These are phyloP conservation scores for Penicillium arizonense DNA, from an alignment of 495 filamentous ascomycete species.

Conservation along the genomic window DNA sequence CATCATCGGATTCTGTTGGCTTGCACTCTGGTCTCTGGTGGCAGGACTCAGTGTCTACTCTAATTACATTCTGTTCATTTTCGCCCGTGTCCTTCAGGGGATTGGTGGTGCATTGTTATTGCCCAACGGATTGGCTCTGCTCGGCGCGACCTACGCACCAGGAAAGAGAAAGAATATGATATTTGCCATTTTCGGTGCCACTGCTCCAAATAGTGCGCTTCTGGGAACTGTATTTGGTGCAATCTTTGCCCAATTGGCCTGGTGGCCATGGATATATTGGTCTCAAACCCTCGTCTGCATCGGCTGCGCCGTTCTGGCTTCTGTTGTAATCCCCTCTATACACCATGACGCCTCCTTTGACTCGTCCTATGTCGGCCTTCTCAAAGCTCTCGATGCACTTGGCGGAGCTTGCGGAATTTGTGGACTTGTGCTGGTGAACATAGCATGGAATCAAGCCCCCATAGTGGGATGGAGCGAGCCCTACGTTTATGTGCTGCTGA, in stretches of 20 bases:
- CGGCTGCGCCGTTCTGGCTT: conserved; percentile 35
- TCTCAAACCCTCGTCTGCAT: conserved; percentile 46
- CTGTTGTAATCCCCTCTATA: conserved; percentile 49
- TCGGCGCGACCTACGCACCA: conserved; percentile 55
- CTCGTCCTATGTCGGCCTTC: conserved; percentile 2
- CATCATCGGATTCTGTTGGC: conserved; percentile 55
- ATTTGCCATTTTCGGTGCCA: conserved; percentile 62
- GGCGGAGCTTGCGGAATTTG: conserved; percentile 55
- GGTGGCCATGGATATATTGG: conserved; percentile 72
- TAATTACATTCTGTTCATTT: conserved; percentile 53
- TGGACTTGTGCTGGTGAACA: conserved; percentile 54
- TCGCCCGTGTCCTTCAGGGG: conserved; percentile 59
- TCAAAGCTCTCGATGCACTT: conserved; percentile 43
- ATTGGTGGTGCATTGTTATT: conserved; percentile 60
- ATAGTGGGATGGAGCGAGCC: conserved; percentile 42
- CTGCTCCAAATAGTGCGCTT: conserved; percentile 54
- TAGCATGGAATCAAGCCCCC: conserved; percentile 52
- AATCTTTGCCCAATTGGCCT: conserved; percentile 50
- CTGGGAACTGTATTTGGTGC: conserved; percentile 49
- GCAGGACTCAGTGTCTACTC: conserved; percentile 50
- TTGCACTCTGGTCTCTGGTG: conserved; percentile 56
- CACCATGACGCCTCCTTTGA: conserved; percentile 12
- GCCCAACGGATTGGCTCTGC: conserved; percentile 62
- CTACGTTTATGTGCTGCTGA: conserved; percentile 46
- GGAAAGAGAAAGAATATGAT: conserved; percentile 60